Conservation (phyloP, 805 yeast species). For the Myxozyma mucilagina region DNA sequence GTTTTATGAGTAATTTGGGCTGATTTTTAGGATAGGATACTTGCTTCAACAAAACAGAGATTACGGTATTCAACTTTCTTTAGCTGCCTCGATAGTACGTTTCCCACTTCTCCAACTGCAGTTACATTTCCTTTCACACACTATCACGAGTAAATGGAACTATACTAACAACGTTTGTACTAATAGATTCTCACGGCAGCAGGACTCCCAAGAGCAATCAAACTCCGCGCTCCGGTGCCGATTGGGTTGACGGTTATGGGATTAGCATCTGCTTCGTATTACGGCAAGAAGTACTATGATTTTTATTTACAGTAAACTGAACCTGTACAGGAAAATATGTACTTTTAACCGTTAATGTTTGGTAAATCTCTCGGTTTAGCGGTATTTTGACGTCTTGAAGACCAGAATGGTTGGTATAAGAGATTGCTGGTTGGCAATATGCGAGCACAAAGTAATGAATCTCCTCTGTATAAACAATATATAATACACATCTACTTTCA, state of each 20-base stretch:
- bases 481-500: too few species aligned
- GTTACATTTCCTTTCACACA: background rate
- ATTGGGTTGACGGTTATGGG: slow-evolving; percentile 64
- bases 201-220: slow-evolving; percentile 68
- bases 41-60: slow-evolving; percentile 70
- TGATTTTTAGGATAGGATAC: slow-evolving; percentile 50
- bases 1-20: background rate
- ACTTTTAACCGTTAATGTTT: background rate
- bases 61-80: slow-evolving; percentile 77
- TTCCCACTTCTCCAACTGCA: background rate
- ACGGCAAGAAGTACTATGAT: slow-evolving; percentile 71
- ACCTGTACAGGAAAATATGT: background rate
- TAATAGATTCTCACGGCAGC: slow-evolving; percentile 54
- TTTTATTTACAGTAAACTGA: slow-evolving; percentile 47
- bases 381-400: too few species aligned
- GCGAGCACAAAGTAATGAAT: too few species aligned
- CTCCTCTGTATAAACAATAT: too few species aligned
- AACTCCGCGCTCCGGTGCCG: slow-evolving; percentile 74
- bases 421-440: too few species aligned
- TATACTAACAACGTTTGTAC: background rate
- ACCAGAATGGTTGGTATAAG: too few species aligned
- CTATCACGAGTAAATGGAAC: background rate
- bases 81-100: slow-evolving; percentile 61
- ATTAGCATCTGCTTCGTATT: slow-evolving; percentile 61
- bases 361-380: too few species aligned